Evolutionary conservation across 768 basidiomycete species (phyloP).

Genomic region (Panaeolus cyanescens): DNA sequence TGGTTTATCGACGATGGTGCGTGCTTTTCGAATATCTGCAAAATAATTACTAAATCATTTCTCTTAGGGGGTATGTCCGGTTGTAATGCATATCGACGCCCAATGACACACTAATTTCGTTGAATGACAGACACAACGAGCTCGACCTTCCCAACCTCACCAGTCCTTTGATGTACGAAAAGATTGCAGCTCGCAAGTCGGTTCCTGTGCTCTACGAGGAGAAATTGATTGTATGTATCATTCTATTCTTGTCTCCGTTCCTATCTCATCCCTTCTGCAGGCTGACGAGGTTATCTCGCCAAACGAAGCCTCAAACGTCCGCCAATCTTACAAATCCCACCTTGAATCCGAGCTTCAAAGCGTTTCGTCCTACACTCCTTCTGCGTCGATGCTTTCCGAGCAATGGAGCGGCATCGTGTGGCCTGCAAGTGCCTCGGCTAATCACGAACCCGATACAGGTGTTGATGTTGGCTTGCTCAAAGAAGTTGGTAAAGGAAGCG

Average conservation of each 20-base stretch:
- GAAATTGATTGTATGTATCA: slow-evolving; percentile 58
- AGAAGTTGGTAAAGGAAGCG: slow-evolving; percentile 68
- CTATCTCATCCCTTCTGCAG: slow-evolving; percentile 23
- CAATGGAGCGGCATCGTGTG: slow-evolving; percentile 72
- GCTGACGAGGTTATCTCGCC: slow-evolving; percentile 53
- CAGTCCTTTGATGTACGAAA: slow-evolving; percentile 88
- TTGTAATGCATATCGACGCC: too few species aligned
- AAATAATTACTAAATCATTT: background rate
- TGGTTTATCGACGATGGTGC: slow-evolving; percentile 86
- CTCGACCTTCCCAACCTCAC: slow-evolving; percentile 87
- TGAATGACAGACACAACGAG: slow-evolving; percentile 79
- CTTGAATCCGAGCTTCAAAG: slow-evolving; percentile 64
- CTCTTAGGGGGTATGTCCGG: slow-evolving; percentile 39
- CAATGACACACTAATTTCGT: slow-evolving; percentile 3
- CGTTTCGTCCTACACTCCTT: slow-evolving; percentile 48
- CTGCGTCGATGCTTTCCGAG: slow-evolving; percentile 56
- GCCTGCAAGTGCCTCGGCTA: slow-evolving; percentile 60
- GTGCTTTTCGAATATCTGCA: slow-evolving; percentile 15
- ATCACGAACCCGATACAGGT: slow-evolving; percentile 67
- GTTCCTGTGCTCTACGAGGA: slow-evolving; percentile 85
- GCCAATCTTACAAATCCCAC: slow-evolving; percentile 57
- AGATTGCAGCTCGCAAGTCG: slow-evolving; percentile 74
- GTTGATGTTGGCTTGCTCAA: slow-evolving; percentile 52
- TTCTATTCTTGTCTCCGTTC: background rate
- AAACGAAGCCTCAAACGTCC: slow-evolving; percentile 49